These are phyloP conservation scores for Suillus sp. DNA, from an alignment of 768 basidiomycete species.

Conservation along the genomic window DNA sequence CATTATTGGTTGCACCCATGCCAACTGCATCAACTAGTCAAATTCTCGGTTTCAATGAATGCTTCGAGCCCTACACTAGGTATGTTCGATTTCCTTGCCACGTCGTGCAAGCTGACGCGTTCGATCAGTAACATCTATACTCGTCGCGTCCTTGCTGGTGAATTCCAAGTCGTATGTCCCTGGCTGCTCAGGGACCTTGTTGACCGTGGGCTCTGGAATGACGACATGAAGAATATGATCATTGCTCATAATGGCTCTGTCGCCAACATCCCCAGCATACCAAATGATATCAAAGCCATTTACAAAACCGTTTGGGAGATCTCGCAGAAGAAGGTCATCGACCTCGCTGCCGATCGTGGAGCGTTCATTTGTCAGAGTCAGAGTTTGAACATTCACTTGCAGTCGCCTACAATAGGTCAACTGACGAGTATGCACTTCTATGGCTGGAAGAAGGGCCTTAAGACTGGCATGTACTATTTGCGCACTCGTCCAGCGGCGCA, in stretches of 20 bases:
- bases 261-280: slow-evolving; percentile 87
- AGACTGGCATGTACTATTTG: slow-evolving; percentile 98
- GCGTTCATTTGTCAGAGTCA: slow-evolving; percentile 98
- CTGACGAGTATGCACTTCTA: slow-evolving; percentile 98
- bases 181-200: slow-evolving; percentile 99
- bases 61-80: slow-evolving; percentile 99
- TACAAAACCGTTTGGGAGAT: slow-evolving; percentile 99
- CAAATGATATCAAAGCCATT: slow-evolving; percentile 91
- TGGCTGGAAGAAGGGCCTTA: slow-evolving; percentile 99
- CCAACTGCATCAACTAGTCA: slow-evolving; percentile 98
- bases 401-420: slow-evolving; percentile 87
- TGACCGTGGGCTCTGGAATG: slow-evolving; percentile 93
- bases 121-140: slow-evolving; percentile 92
- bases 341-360: slow-evolving; percentile 97
- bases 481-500: slow-evolving; percentile 92
- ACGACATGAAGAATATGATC: slow-evolving; percentile 99
- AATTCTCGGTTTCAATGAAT: slow-evolving; percentile 97
- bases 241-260: slow-evolving; percentile 93
- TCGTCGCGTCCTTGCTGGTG: slow-evolving; percentile 97
- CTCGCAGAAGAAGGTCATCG: slow-evolving; percentile 96
- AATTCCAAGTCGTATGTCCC: slow-evolving; percentile 99
- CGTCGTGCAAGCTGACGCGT: slow-evolving; percentile 14
- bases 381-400: slow-evolving; percentile 90
- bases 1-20: slow-evolving; percentile 94
- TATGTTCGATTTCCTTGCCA: slow-evolving; percentile 32